Conservation (phyloP, 1,139 yeast species). For the Debaryomycetaceae sp. region DNA sequence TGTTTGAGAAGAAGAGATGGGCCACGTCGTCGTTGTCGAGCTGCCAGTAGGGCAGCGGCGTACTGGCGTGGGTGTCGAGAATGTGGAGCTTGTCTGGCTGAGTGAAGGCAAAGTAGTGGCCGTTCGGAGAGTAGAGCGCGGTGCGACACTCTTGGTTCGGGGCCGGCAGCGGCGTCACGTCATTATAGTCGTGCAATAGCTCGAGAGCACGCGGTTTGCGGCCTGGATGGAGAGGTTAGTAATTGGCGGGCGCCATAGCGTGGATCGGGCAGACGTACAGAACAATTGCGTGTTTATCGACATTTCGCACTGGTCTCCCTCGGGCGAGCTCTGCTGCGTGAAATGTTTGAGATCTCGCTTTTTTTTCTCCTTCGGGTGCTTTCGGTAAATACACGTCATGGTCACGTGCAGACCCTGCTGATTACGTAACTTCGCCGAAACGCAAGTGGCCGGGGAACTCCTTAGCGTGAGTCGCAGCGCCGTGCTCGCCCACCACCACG, state of each 20-base stretch:
- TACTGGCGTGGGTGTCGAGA: slow-evolving; percentile 35
- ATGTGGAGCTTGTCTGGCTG: slow-evolving; percentile 48
- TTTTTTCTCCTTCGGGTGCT: slow-evolving; percentile 1
- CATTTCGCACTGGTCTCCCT: slow-evolving; percentile 4
- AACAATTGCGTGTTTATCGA: slow-evolving; percentile 10
- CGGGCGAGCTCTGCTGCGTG: slow-evolving; percentile 1
- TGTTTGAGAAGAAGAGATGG: slow-evolving; percentile 80
- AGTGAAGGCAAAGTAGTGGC: slow-evolving; percentile 47
- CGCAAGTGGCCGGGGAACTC: slow-evolving; percentile 50
- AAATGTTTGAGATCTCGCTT: slow-evolving; percentile 3
- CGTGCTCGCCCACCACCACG: slow-evolving; percentile 51
- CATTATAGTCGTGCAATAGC: slow-evolving; percentile 9
- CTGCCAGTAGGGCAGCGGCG: slow-evolving; percentile 22
- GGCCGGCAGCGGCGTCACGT: slow-evolving; percentile 8
- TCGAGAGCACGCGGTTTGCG: slow-evolving; percentile 11
- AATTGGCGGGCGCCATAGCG: slow-evolving; percentile 1
- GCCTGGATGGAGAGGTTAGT: slow-evolving; percentile 8
- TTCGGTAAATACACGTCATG: too few species aligned
- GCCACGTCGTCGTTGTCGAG: slow-evolving; percentile 53
- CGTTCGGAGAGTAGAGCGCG: slow-evolving; percentile 42
- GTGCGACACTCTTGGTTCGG: slow-evolving; percentile 30
- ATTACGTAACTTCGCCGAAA: slow-evolving; percentile 67
- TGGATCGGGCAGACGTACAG: slow-evolving; percentile 6
- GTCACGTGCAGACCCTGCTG: too few species aligned
- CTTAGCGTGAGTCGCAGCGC: slow-evolving; percentile 58